Percentiles rank a stretch among this genome's conserved stretches.
Conservation (phyloP, 805 yeast species). For the Saccharomycopsis capsularis region DNA sequence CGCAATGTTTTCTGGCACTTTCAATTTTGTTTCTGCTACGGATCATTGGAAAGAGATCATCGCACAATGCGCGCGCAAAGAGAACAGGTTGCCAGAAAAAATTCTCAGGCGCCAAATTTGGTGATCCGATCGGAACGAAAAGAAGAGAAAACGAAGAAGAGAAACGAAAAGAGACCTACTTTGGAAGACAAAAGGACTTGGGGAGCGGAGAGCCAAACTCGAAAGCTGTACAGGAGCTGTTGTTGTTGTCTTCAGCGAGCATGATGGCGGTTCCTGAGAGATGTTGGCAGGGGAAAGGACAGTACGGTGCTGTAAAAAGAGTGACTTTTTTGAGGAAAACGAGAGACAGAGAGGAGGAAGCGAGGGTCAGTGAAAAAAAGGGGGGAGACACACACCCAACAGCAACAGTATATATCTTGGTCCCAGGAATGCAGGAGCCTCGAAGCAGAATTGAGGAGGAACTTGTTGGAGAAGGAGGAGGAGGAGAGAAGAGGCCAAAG, state of each 20-base stretch:
- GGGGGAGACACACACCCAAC: background rate
- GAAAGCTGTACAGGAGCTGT: background rate
- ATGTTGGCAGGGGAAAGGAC: background rate
- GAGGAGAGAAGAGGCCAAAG: background rate
- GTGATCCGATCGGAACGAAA: background rate
- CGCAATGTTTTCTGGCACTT: too few relatives aligned
- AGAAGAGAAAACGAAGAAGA: background rate
- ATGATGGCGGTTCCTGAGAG: background rate
- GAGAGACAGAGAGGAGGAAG: background rate
- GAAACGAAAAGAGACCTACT: background rate
- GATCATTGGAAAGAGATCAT: too few relatives aligned
- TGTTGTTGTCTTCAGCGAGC: background rate
- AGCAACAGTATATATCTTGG: background rate
- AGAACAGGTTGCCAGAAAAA: too few relatives aligned
- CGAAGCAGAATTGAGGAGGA: background rate
- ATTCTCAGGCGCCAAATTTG: background rate
- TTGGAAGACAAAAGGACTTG: background rate
- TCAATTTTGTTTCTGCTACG: too few relatives aligned
- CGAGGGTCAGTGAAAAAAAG: background rate
- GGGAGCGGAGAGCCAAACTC: background rate
- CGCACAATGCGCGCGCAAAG: too few relatives aligned
- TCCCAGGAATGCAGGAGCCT: background rate
- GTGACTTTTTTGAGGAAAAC: background rate
- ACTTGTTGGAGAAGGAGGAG: background rate
- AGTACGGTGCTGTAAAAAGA: too few relatives aligned